Evolutionary conservation across 208 protist genomes (phyloP), one percentile per base, ranked within the genome.

Genomic region (Trypanosoma mega): DNA sequence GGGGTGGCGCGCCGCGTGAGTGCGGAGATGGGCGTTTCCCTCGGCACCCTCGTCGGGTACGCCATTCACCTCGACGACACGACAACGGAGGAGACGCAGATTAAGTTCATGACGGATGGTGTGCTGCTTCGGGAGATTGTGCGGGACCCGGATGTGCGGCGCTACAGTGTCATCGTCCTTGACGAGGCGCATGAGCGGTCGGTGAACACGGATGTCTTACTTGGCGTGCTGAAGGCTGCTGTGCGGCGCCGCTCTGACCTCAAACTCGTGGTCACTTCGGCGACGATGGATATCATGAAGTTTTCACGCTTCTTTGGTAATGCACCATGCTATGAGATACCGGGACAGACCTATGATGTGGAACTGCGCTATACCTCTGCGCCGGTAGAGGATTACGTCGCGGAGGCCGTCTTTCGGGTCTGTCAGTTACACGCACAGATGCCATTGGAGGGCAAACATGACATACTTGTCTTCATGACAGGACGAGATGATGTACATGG

Each of bases 391-490:
- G 93, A 76, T 64, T 92, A 80, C 60, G 86, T 94, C 0, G 71
- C 74, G 6, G 86, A 87, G 72, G 83, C 87, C 2, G 85, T 96
- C 18, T 91, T 87, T 43, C 77, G 82, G 5, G 81, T 92, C 4
- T 90, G 85, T 58, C 76, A 95, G 58, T 47, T 94, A 14, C 91
- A 96, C 93, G 85, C 92, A 43, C 80, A 76, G 55, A 78, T 78
- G 69, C 83, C 87, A n/a, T 62, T 94, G 39, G 76, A 90, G 31
- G 80, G 72, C 33, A 85, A 88, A 66, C 74, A 91, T 44, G 98
- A 99, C 68, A 98, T 99, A 47, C 85, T 99, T 4, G 79, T 99
- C n/a, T 99, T 99, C 68, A 93, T 99, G 63, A 99, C 98, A 3
- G 98, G 98, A 27, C 76, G 96, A 37, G 87, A 98, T 55, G 97